Evolutionary conservation across 495 filamentous ascomycete species (phyloP), one percentile per base, ranked within the genome.

Genomic region (Aspergillus baeticus): DNA sequence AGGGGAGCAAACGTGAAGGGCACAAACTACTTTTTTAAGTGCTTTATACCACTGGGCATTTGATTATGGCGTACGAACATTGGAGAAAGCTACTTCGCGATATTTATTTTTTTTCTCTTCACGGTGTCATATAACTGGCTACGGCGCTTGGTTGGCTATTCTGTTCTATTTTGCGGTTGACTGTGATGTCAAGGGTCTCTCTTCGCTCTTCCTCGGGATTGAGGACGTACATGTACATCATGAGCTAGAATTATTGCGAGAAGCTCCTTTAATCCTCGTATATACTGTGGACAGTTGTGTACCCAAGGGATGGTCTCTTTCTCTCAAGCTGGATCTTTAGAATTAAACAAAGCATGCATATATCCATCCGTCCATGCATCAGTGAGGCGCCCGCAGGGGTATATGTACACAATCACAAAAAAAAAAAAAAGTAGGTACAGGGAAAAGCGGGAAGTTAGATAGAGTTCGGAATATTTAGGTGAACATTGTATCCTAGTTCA

Each of bases 1-100:
- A 63, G 52, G 45, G 63, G 55, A 55, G 26, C 26, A 29, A 61
- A 54, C 49, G 41, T 41, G 47, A 48, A 36, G 51, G 47, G 55
- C 54, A 46, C 56, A 53, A 29, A 29, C 26, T 29, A 29, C 26
- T 29, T 29, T n/a, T 46, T 51, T 17, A 58, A 44, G 35, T 60
- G 29, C 49, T 43, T 51, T 53, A 42, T 56, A 59, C 52, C 29
- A 55, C 34, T 38, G 47, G 47, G 34, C 34, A 50, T 50, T 35
- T 43, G 20, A 17, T 23, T 37, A 10, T 50, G 47, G 47, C 47
- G 47, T 38, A 38, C 15, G 34, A 38, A 50, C 47, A 17, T 50
- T 35, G 20, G 2, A 15, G 31, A 29, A 21, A 11, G 20, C n/a
- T 26, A 21, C 4, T 36, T 15, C 22, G 47, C 21, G 47, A 50